Conservation (phyloP, 805 yeast species). For the Jamesozyma gamospora region DNA sequence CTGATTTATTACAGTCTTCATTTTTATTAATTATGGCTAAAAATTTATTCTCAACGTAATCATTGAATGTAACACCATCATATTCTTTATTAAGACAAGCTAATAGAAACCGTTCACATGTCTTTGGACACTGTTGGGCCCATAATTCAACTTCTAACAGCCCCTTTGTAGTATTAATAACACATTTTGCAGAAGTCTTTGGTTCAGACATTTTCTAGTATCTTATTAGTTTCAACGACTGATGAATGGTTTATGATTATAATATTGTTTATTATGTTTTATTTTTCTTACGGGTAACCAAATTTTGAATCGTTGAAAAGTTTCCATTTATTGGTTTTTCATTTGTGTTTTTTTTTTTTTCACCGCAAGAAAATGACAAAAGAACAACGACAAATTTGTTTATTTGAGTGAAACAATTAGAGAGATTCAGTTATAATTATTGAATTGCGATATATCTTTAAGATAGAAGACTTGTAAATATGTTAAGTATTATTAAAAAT, state of each 20-base stretch:
- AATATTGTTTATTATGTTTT: no score
- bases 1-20: not conserved
- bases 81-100: slow-evolving; percentile 37
- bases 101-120: slow-evolving; percentile 40
- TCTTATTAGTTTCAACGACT: no score
- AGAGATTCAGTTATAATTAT: no score
- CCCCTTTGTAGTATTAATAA: slow-evolving; percentile 49
- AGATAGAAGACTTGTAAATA: not conserved
- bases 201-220: slow-evolving; percentile 38
- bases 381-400: no score
- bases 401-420: no score
- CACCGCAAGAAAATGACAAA: no score
- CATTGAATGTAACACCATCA: slow-evolving; percentile 31
- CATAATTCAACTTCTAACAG: slow-evolving; percentile 50
- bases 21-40: not conserved
- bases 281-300: no score
- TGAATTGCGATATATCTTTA: no score
- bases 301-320: no score
- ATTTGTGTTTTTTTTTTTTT: no score
- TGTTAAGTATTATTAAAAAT: slow-evolving; percentile 2
- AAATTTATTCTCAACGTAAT: not conserved
- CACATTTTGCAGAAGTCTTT: slow-evolving; percentile 50
- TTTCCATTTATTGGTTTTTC: no score
- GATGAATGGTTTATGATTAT: no score
- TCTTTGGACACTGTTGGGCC: slow-evolving; percentile 56